Conservation (phyloP, 164 flowering plant genomes). For the Nymphaea colorata region DNA sequence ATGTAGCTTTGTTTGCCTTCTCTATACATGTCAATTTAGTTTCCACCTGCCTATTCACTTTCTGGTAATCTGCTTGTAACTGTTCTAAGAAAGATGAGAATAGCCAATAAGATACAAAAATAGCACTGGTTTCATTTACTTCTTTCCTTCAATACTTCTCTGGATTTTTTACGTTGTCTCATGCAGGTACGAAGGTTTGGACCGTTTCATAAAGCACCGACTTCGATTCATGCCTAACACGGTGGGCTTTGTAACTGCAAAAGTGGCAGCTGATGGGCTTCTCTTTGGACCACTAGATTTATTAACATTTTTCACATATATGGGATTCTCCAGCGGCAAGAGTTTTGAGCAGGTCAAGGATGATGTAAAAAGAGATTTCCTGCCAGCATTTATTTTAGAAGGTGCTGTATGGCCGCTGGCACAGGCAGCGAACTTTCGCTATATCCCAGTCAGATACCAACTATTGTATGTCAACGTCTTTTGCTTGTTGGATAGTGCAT, state of each 20-base stretch:
- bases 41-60: too few relatives aligned
- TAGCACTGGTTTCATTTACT: too few relatives aligned
- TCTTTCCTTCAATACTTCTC: too few relatives aligned
- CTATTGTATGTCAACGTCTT: conserved; percentile 82
- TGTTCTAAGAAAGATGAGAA: too few relatives aligned
- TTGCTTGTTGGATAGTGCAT: conserved; percentile 81
- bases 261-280: conserved; percentile 67
- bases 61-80: too few relatives aligned
- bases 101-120: too few relatives aligned
- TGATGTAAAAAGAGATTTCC: conserved; percentile 78
- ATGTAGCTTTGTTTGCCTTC: too few relatives aligned
- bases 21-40: too few relatives aligned
- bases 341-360: conserved; percentile 59
- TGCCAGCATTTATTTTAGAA: conserved; percentile 62
- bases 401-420: conserved; percentile 82
- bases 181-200: conserved; percentile 77
- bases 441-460: conserved; percentile 68
- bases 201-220: conserved; percentile 37
- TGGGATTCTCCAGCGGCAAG: conserved; percentile 77
- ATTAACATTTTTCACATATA: conserved; percentile 67
- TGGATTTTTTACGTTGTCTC: not conserved
- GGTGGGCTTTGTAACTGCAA: conserved; percentile 52
- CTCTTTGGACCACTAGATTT: conserved; percentile 79
- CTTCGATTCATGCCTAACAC: conserved; percentile 53
- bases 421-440: conserved; percentile 76